phyloP scores from a whole-genome alignment of 768 basidiomycete species.

The Lactarius sp. region DNA sequence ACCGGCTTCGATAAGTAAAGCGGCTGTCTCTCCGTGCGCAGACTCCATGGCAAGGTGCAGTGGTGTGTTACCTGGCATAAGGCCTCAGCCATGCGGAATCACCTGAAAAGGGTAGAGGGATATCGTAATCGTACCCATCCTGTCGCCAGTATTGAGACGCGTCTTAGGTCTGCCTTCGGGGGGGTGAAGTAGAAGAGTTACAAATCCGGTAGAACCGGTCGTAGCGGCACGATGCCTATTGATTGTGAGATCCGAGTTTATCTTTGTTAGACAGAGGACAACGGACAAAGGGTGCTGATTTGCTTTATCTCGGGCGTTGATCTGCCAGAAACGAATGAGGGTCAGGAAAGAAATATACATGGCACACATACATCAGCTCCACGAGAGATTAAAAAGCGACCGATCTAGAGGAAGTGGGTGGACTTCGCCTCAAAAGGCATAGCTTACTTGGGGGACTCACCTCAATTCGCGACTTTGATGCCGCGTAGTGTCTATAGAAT shows the following conservation, averaged over 20 bases:
- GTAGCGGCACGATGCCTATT: constrained; percentile 91
- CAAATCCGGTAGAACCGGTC: constrained; percentile 87
- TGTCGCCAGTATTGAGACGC: constrained; percentile 81
- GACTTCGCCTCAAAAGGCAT: background rate
- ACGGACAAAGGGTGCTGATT: constrained; percentile 86
- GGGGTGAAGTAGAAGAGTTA: constrained; percentile 78
- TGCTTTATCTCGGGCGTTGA: constrained; percentile 91
- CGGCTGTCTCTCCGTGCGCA: constrained; percentile 87
- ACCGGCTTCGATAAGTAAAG: constrained; percentile 88
- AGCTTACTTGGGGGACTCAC: constrained; percentile 34
- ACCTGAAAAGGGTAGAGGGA: constrained; percentile 7
- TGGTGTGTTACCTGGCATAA: constrained; percentile 77
- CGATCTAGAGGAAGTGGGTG: constrained; percentile 55
- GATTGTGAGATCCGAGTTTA: constrained; percentile 8
- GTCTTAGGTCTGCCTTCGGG: constrained; percentile 72
- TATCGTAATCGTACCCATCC: constrained; percentile 52
- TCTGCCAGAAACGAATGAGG: constrained; percentile 47
- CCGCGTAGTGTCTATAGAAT: constrained; percentile 75
- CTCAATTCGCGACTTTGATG: constrained; percentile 84
- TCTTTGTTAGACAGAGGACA: background rate
- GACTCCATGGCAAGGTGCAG: constrained; percentile 97
- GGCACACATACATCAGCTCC: constrained; percentile 81
- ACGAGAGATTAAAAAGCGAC: constrained; percentile 73
- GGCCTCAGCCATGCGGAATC: constrained; percentile 16
- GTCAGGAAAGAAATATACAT: constrained; percentile 27